Percentiles rank a stretch among this genome's conserved stretches.
phyloP scores from a whole-genome alignment of 331 rosid genomes.

The Quercus lobata region DNA sequence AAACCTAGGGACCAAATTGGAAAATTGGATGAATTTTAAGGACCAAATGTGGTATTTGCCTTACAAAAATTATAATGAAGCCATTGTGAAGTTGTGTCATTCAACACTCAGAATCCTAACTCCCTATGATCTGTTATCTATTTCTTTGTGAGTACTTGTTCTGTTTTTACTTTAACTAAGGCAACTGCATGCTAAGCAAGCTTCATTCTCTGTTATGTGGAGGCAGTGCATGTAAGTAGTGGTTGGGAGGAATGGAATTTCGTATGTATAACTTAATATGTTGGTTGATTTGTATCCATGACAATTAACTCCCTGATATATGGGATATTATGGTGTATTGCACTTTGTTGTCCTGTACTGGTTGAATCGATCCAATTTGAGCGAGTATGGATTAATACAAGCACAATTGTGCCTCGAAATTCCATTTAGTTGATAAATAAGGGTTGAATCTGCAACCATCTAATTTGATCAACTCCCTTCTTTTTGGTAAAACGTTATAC shows the following conservation, averaged over 20 bases:
- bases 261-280: background rate
- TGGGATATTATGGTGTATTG: background rate
- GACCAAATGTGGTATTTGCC: too few relatives aligned
- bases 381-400: background rate
- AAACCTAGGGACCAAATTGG: too few relatives aligned
- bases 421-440: background rate
- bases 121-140: background rate
- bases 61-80: too few relatives aligned
- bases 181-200: background rate
- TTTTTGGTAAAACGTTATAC: background rate
- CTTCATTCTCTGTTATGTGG: background rate
- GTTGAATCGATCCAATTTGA: background rate
- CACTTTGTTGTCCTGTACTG: background rate
- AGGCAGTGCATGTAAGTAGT: background rate
- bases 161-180: background rate
- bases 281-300: background rate
- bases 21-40: too few relatives aligned
- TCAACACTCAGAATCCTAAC: too few relatives aligned
- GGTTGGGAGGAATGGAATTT: background rate
- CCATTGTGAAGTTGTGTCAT: too few relatives aligned
- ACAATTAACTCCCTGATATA: background rate
- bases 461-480: background rate
- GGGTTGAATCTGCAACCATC: background rate
- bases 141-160: background rate
- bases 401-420: background rate